phyloP scores from a whole-genome alignment of 345 rosid species.

The Camelina neglecta region DNA sequence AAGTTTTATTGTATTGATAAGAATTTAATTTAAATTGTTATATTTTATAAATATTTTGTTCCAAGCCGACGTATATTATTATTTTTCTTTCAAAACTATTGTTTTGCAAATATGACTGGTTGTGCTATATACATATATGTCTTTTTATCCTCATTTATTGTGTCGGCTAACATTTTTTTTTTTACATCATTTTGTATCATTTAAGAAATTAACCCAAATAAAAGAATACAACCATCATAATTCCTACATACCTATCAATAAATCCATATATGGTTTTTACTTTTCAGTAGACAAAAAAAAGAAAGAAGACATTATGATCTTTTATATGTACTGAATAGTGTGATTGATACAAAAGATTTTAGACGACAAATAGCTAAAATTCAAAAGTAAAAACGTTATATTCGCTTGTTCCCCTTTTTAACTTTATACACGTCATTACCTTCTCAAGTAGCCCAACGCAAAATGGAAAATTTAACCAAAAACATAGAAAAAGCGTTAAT shows the following conservation, averaged over 20 bases:
- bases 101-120: not conserved
- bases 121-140: not conserved
- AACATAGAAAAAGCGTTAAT: not conserved
- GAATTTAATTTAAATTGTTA: too few species aligned
- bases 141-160: not conserved
- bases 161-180: not conserved
- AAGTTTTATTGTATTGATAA: too few species aligned
- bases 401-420: conserved; percentile 27
- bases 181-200: too few species aligned
- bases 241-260: not conserved
- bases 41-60: too few species aligned
- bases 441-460: conserved; percentile 20
- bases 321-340: not conserved
- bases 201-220: not conserved
- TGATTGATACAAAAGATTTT: not conserved
- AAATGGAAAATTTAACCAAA: conserved; percentile 9
- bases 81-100: too few species aligned
- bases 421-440: conserved; percentile 39
- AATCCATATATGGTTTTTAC: not conserved
- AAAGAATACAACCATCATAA: not conserved
- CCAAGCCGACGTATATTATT: not conserved
- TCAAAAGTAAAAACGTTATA: conserved; percentile 28
- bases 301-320: not conserved
- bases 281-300: not conserved
- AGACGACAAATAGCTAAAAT: not conserved